Evolutionary conservation across 78 protist species (phyloP).

Genomic region (Guillardia theta): DNA sequence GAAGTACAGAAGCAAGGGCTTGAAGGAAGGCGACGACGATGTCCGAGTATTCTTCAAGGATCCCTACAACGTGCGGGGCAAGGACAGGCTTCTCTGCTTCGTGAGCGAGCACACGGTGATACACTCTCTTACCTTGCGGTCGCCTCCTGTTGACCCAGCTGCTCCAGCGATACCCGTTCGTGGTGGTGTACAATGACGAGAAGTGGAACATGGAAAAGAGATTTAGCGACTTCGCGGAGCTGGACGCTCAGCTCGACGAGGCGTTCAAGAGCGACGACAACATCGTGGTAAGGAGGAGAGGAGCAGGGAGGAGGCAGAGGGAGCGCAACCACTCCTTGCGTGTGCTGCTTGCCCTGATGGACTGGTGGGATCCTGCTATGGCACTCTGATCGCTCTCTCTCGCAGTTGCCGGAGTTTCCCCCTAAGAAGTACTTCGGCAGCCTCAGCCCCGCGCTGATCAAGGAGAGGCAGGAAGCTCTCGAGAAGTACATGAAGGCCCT

Average conservation of each 20-base stretch:
- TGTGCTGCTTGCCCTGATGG: not conserved
- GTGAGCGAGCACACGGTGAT: conserved; percentile 35
- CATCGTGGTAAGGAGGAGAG: not conserved
- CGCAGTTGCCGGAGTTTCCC: not conserved
- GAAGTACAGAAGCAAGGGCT: not conserved
- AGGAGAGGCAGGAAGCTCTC: not conserved
- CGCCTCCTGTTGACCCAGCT: not conserved
- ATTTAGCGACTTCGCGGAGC: not conserved
- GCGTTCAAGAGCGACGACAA: not conserved
- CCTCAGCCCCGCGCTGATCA: not conserved
- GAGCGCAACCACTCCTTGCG: not conserved
- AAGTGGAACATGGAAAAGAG: not conserved
- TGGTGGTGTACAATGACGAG: not conserved
- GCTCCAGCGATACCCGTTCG: not conserved
- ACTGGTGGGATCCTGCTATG: not conserved
- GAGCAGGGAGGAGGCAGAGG: too few species aligned
- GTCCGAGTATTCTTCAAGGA: not conserved
- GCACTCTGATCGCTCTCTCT: not conserved
- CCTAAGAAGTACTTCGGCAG: conserved; percentile 37
- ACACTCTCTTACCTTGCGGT: not conserved
- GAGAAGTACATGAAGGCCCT: conserved; percentile 33
- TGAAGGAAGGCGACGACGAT: not conserved
- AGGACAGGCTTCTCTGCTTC: not conserved
- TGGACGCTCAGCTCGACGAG: not conserved
- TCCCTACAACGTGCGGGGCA: not conserved